Base-by-base conservation (phyloP, 345 rosid species). In the Populus pruinosa region DNA sequence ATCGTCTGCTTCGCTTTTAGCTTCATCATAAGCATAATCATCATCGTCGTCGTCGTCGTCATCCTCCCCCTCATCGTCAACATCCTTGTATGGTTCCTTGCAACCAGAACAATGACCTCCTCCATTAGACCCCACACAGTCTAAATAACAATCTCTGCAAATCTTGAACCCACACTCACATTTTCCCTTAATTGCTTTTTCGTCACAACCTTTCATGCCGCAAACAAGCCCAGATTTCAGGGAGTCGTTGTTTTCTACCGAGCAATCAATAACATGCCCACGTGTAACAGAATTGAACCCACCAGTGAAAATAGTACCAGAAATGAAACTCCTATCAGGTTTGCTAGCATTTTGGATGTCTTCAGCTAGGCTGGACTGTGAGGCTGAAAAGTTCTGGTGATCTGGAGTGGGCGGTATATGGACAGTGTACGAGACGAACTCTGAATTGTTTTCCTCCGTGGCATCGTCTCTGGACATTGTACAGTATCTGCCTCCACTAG, bases 361-460 rank as follows among this genome's bases (percentile, higher is more conserved):
- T 53, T 82, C 89, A 23, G 56, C 36, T 47, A 83, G 68, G 80
- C 93, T 90, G 12, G 87, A 83, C 16, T 82, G 89, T 3, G 93
- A 91, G 61, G 84, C 73, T 9, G 88, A 85, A 31, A 88, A 55
- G n/a, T 88, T 77, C 70, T 90, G 92, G 80, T 88, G 92, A 78
- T 92, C 97, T 1, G 97, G 97, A 53, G 97, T 92, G 0, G 94
- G 88, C 7, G 97, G 97, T 13, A 92, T 90, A 27, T 92, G 97
- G 33, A 92, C 97, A 0, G 97, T 92, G 73, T 92, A 92, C 4
- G 84, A 75, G n/a, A 92, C 84, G 67, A 84, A 88, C 25, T 85
- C 92, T 6, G 93, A 86, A 33, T 77, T 90, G 0, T 67, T 47
- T 13, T 85, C 91, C 12, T 90, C 87, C 5, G 77, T 78, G 18